Evolutionary conservation across 2,329 filamentous ascomycete species (phyloP).

Genomic region (Neonectria coccinea): DNA sequence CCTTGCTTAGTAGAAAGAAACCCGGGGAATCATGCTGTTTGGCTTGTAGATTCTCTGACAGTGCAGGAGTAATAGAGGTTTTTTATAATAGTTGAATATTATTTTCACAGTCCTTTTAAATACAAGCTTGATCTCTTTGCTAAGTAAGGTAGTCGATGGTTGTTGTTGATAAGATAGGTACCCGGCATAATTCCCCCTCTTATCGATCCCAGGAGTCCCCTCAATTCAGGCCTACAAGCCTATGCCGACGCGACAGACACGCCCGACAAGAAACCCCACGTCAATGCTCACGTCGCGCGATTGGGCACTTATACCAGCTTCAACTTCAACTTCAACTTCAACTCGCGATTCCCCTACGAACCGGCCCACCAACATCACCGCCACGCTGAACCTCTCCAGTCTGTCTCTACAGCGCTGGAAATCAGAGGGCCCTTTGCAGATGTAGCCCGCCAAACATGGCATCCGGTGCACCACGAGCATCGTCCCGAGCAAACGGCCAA

Average conservation of each 20-base stretch:
- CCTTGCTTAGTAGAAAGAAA: background rate
- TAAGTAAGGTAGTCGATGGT: background rate
- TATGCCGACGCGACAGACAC: conserved; percentile 24
- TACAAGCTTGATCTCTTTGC: background rate
- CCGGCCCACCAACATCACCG: background rate
- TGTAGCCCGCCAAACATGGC: conserved; percentile 57
- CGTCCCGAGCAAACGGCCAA: conserved; percentile 56
- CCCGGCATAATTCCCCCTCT: conserved; percentile 1
- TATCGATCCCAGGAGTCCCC: background rate
- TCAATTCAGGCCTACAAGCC: conserved; percentile 2
- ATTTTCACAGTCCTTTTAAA: background rate
- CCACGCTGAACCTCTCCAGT: background rate
- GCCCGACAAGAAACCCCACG: conserved; percentile 38
- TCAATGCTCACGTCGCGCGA: conserved; percentile 40
- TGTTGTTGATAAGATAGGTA: conserved; percentile 3
- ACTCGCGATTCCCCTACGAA: conserved; percentile 9
- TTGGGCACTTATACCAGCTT: conserved; percentile 43
- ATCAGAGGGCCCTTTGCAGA: conserved; percentile 41
- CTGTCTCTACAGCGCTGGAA: conserved; percentile 6
- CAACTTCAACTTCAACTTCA: conserved; percentile 12
- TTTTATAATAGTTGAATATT: background rate
- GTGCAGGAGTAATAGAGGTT: no score
- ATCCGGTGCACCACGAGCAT: conserved; percentile 55
- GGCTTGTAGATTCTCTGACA: background rate
- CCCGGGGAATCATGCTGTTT: background rate